Evolutionary conservation across 1,284 basidiomycete genomes (phyloP).

Genomic region (Malassezia arunalokei): DNA sequence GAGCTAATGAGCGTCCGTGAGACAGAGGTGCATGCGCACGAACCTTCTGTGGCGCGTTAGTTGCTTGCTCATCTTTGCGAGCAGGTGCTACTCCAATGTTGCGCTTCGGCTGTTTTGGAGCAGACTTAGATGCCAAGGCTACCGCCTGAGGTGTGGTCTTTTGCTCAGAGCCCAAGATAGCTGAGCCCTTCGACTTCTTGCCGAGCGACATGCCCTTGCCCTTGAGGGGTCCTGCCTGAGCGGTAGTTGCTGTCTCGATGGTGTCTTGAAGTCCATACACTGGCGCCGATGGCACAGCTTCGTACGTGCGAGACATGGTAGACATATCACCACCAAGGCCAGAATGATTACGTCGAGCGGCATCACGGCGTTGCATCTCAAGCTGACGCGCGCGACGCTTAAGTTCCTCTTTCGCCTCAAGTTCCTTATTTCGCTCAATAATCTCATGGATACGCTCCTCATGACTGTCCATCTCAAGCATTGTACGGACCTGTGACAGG

Average conservation of each 20-base stretch:
- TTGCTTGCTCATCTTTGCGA: too few relatives aligned
- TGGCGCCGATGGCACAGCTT: slow-evolving; percentile 28
- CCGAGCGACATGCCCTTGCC: slow-evolving; percentile 96
- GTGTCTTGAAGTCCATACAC: slow-evolving; percentile 16
- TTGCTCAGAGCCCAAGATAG: slow-evolving; percentile 75
- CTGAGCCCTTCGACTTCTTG: slow-evolving; percentile 76
- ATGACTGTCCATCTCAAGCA: slow-evolving; percentile 96
- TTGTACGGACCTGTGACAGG: slow-evolving; percentile 75
- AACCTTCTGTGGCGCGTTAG: too few relatives aligned
- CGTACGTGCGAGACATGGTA: slow-evolving; percentile 23
- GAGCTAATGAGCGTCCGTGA: too few relatives aligned
- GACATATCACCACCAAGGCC: slow-evolving; percentile 22
- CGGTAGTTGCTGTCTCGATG: slow-evolving; percentile 12
- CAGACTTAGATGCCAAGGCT: neutral
- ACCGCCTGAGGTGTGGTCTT: neutral
- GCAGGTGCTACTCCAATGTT: too few relatives aligned
- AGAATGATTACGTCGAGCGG: slow-evolving; percentile 31
- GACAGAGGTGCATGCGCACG: too few relatives aligned
- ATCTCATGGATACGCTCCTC: slow-evolving; percentile 99
- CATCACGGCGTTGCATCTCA: slow-evolving; percentile 77
- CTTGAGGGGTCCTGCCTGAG: slow-evolving; percentile 64
- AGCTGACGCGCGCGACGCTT: slow-evolving; percentile 95
- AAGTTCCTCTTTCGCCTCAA: slow-evolving; percentile 97
- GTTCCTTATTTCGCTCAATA: slow-evolving; percentile 96
- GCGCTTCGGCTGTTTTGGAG: too few relatives aligned